Percentiles rank a stretch among this genome's conserved stretches.
Evolutionary conservation across 2,329 filamentous ascomycete genomes (phyloP).

Genomic region (Alternaria longipes): DNA sequence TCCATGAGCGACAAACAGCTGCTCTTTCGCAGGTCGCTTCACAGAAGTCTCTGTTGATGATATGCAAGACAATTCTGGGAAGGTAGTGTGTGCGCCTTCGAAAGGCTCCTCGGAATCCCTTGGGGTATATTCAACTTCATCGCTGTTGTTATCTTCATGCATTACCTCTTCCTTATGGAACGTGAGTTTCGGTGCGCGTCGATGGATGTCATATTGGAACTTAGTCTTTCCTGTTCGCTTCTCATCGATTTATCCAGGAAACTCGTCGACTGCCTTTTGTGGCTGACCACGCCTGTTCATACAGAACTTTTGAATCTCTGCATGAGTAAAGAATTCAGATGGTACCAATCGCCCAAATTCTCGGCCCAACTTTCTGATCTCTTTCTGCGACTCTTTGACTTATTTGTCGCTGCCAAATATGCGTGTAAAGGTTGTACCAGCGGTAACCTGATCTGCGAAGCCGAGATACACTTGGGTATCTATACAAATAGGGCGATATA

Average conservation of each 20-base stretch:
- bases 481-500: background rate
- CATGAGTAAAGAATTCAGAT: background rate
- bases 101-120: background rate
- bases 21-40: background rate
- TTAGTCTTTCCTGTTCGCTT: background rate
- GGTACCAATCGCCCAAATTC: background rate
- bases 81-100: background rate
- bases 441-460: background rate
- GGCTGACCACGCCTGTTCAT: slow-evolving; percentile 1
- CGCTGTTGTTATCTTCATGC: background rate
- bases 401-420: background rate
- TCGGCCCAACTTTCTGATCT: background rate
- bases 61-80: background rate
- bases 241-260: background rate
- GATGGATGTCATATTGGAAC: background rate
- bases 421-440: background rate
- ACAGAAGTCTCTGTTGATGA: background rate
- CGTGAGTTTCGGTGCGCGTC: background rate
- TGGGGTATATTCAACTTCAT: background rate
- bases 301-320: background rate
- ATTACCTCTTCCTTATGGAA: background rate
- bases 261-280: background rate
- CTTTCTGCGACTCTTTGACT: background rate
- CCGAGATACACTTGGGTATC: slow-evolving; percentile 1
- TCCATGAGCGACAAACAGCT: background rate